phyloP scores from a whole-genome alignment of 2,329 filamentous ascomycete genomes.

The Cryphonectria naterciae region DNA sequence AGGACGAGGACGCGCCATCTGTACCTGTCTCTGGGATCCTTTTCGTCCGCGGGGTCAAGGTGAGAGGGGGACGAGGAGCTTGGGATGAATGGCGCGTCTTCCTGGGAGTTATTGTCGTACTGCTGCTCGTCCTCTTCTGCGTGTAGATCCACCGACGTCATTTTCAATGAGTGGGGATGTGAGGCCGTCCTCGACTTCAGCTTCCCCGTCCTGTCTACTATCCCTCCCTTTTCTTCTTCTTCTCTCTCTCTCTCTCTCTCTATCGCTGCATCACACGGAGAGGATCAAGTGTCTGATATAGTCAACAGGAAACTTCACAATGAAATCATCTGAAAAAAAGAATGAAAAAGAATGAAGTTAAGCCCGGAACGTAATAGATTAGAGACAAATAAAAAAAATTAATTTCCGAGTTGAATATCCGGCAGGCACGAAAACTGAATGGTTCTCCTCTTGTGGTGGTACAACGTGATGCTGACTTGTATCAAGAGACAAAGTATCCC shows the following conservation, averaged over 20 bases:
- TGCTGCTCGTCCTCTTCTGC: constrained; percentile 14
- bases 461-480: not conserved
- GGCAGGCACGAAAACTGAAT: no score
- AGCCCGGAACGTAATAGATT: not conserved
- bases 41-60: not conserved
- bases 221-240: not conserved
- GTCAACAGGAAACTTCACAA: no score
- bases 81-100: constrained; percentile 15
- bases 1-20: constrained; percentile 36
- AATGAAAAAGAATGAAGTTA: not conserved
- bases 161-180: not conserved
- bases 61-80: not conserved
- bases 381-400: not conserved
- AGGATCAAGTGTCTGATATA: not conserved
- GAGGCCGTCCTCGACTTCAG: not conserved
- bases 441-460: no score
- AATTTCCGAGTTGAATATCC: no score
- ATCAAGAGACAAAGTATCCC: no score
- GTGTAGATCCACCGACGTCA: not conserved
- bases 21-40: constrained; percentile 31
- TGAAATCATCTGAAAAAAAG: not conserved
- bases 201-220: not conserved
- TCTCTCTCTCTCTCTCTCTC: not conserved
- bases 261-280: not conserved
- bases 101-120: not conserved